Conservation (phyloP, 2,329 filamentous ascomycete species). For the Aspergillus quadrilineatus region DNA sequence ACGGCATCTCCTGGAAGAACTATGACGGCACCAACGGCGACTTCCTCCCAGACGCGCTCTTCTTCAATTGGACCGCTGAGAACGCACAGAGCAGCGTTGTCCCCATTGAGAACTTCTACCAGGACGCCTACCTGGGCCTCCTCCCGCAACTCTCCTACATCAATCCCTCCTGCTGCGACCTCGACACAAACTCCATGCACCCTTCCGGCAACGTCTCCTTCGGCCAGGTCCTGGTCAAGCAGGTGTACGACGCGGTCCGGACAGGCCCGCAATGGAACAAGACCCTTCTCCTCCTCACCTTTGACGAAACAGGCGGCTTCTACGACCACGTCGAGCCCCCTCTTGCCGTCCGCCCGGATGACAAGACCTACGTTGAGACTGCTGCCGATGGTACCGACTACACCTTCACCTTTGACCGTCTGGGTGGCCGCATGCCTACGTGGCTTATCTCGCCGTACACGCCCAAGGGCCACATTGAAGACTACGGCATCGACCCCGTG, state of each 20-base stretch:
- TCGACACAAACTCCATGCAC: conserved; percentile 39
- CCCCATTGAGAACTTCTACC: conserved; percentile 35
- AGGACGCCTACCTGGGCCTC: conserved; percentile 31
- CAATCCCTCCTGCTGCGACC: conserved; percentile 42
- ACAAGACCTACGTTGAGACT: conserved; percentile 21
- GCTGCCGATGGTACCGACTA: background rate
- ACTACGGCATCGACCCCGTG: conserved; percentile 26
- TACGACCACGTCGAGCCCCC: conserved; percentile 40
- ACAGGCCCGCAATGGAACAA: conserved; percentile 35
- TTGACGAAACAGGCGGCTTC: conserved; percentile 41
- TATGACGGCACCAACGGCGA: conserved; percentile 29
- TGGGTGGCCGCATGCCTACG: conserved; percentile 22
- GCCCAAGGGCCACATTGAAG: conserved; percentile 29
- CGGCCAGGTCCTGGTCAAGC: conserved; percentile 37
- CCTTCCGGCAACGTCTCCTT: conserved; percentile 36
- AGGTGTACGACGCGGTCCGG: conserved; percentile 39
- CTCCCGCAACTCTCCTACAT: conserved; percentile 39
- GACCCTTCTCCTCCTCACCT: conserved; percentile 39
- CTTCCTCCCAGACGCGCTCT: conserved; percentile 30
- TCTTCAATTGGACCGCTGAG: conserved; percentile 37
- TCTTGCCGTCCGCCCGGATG: conserved; percentile 33
- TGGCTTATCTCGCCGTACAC: conserved; percentile 32
- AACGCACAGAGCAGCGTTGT: conserved; percentile 27
- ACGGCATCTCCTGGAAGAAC: conserved; percentile 37
- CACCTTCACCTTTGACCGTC: conserved; percentile 1